Percentiles rank a stretch among this genome's conserved stretches.
Evolutionary conservation across 768 basidiomycete species (phyloP).

Genomic region (Nidula microcarpa): DNA sequence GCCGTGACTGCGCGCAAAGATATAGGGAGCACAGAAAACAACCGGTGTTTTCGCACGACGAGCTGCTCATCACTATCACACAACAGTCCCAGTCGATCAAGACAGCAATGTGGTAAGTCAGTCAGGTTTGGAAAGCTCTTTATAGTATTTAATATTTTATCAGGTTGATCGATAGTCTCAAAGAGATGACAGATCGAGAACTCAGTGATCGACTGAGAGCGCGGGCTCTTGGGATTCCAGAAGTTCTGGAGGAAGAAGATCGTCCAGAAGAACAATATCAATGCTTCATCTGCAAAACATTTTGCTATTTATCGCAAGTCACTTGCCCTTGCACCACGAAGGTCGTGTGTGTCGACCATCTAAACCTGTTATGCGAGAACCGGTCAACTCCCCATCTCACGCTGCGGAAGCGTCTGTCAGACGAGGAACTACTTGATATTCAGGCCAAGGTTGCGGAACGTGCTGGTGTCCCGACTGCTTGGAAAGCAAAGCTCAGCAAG

Average conservation of each 20-base stretch:
- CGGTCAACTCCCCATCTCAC: slow-evolving; percentile 42
- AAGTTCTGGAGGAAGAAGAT: slow-evolving; percentile 76
- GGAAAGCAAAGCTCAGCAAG: slow-evolving; percentile 69
- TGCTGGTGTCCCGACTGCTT: slow-evolving; percentile 69
- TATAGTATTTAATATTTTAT: background rate
- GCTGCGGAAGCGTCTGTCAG: slow-evolving; percentile 79
- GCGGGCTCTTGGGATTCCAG: slow-evolving; percentile 56
- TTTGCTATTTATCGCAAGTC: slow-evolving; percentile 94
- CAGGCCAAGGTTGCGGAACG: slow-evolving; percentile 64
- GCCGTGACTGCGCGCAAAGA: slow-evolving; percentile 82
- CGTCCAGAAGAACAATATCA: slow-evolving; percentile 93
- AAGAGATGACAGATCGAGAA: slow-evolving; percentile 89
- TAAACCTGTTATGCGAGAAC: slow-evolving; percentile 67
- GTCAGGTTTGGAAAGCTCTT: background rate
- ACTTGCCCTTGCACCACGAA: slow-evolving; percentile 75
- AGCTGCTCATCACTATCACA: slow-evolving; percentile 96
- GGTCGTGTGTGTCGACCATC: slow-evolving; percentile 86
- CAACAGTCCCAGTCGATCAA: slow-evolving; percentile 89
- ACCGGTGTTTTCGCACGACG: slow-evolving; percentile 98
- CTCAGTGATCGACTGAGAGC: slow-evolving; percentile 61
- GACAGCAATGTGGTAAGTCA: slow-evolving; percentile 84
- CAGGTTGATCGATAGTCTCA: slow-evolving; percentile 81
- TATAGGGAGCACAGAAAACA: slow-evolving; percentile 90
- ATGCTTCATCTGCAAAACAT: slow-evolving; percentile 88
- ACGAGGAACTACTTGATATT: slow-evolving; percentile 70